Conservation (phyloP, 805 yeast genomes). For the Starmera amethionina region DNA sequence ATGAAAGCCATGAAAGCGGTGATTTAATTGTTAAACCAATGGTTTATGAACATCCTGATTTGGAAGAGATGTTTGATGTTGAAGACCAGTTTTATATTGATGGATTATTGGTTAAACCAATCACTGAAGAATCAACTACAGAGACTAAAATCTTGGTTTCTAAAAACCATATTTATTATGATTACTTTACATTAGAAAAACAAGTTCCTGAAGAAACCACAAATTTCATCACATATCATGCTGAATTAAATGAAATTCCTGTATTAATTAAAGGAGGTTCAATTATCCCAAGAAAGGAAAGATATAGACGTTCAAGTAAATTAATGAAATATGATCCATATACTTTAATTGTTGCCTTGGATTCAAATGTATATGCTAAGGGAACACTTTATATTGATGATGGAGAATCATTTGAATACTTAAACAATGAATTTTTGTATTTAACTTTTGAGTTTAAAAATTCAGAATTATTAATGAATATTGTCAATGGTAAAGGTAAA, state of each 20-base stretch:
- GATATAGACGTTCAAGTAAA: slow-evolving; percentile 72
- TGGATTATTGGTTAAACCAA: slow-evolving; percentile 74
- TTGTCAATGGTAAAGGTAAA: slow-evolving; percentile 16
- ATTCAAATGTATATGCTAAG: slow-evolving; percentile 36
- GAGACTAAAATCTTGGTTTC: slow-evolving; percentile 26
- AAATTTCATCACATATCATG: slow-evolving; percentile 29
- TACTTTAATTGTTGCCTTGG: slow-evolving; percentile 57
- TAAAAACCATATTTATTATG: slow-evolving; percentile 47
- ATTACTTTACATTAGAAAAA: slow-evolving; percentile 29
- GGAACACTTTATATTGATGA: slow-evolving; percentile 74
- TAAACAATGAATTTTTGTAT: slow-evolving; percentile 38
- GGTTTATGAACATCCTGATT: slow-evolving; percentile 44
- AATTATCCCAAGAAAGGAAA: slow-evolving; percentile 54
- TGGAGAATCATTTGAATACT: slow-evolving; percentile 60
- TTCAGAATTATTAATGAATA: slow-evolving; percentile 21
- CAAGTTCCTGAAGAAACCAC: slow-evolving; percentile 18
- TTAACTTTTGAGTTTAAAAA: slow-evolving; percentile 30
- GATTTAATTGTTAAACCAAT: slow-evolving; percentile 65
- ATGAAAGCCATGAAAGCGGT: slow-evolving; percentile 51
- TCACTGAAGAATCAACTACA: slow-evolving; percentile 43
- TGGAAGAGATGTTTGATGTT: slow-evolving; percentile 38
- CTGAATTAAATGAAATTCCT: slow-evolving; percentile 57
- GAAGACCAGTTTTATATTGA: slow-evolving; percentile 86
- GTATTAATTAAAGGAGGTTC: slow-evolving; percentile 72
- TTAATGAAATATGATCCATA: slow-evolving; percentile 75